phyloP scores from a whole-genome alignment of 169 alveolate species.

The Cryptosporidium meleagridis region DNA sequence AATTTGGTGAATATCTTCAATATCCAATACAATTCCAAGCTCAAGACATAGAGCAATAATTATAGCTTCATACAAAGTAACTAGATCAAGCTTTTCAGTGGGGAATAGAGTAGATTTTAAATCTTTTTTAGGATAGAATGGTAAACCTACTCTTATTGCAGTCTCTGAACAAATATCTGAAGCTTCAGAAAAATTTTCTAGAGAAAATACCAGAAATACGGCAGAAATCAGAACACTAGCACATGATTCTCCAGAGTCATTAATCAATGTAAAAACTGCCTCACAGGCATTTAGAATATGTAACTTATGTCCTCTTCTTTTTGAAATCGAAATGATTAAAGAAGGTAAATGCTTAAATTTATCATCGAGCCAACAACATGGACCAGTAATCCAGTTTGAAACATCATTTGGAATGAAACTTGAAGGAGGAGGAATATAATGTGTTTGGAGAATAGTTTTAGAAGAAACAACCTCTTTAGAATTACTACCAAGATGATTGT shows the following conservation, averaged over 20 bases:
- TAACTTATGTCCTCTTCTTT: slow-evolving; percentile 25
- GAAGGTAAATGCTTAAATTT: slow-evolving; percentile 34
- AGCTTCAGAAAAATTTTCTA: slow-evolving; percentile 23
- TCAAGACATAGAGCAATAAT: slow-evolving; percentile 58
- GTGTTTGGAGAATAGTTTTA: slow-evolving; percentile 23
- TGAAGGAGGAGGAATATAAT: slow-evolving; percentile 71
- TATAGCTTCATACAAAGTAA: slow-evolving; percentile 34
- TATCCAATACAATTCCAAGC: slow-evolving; percentile 51
- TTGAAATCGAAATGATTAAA: slow-evolving; percentile 34
- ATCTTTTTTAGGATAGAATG: slow-evolving; percentile 40
- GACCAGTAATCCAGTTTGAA: slow-evolving; percentile 71
- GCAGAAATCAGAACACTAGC: slow-evolving; percentile 36
- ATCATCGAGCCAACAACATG: slow-evolving; percentile 68
- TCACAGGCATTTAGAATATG: slow-evolving; percentile 68
- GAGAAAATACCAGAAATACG: slow-evolving; percentile 10
- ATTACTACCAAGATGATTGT: slow-evolving; percentile 50
- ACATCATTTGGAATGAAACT: slow-evolving; percentile 59
- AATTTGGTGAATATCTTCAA: slow-evolving; percentile 47
- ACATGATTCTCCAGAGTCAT: slow-evolving; percentile 74
- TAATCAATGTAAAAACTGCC: slow-evolving; percentile 40
- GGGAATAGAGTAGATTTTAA: not conserved
- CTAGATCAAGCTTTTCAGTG: not conserved
- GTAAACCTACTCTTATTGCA: slow-evolving; percentile 58
- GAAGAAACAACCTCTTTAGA: slow-evolving; percentile 12
- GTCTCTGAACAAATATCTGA: slow-evolving; percentile 71